Conservation (phyloP, 2,329 filamentous ascomycete species). For the Xylaria sp. region DNA sequence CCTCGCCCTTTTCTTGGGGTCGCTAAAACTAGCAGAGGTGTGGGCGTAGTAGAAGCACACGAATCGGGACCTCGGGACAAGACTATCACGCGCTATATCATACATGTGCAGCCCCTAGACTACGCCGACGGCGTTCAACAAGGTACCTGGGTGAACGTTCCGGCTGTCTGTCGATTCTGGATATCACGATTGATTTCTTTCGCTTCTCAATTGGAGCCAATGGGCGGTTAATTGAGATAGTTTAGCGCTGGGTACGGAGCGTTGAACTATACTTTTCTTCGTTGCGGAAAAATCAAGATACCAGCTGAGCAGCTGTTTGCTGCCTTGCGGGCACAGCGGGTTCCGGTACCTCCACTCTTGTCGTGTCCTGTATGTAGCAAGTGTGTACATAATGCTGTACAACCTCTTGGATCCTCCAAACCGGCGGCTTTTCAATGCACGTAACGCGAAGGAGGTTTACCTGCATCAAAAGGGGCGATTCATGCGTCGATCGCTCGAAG, state of each 20-base stretch:
- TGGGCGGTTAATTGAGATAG: no score
- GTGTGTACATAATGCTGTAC: not conserved
- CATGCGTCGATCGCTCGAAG: constrained; percentile 16
- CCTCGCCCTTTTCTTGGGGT: not conserved
- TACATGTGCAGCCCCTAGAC: no score
- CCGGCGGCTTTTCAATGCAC: constrained; percentile 20
- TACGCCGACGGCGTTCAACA: not conserved
- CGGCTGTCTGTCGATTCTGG: no score
- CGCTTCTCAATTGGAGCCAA: no score
- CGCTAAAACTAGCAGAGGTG: not conserved
- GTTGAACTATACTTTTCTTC: not conserved
- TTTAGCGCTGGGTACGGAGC: not conserved
- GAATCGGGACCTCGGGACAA: not conserved
- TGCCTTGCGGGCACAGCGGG: not conserved
- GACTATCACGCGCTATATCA: not conserved
- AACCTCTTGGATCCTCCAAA: constrained; percentile 12
- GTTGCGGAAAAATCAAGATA: not conserved
- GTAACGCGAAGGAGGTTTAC: constrained; percentile 25
- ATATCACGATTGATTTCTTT: no score
- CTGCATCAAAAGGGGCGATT: constrained; percentile 19
- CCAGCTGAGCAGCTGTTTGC: not conserved
- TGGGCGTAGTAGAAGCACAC: constrained; percentile 8
- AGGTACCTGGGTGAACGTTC: not conserved
- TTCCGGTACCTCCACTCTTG: no score
- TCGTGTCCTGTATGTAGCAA: no score